phyloP scores from a whole-genome alignment of 2,329 filamentous ascomycete species.

The Neospermospora avenae region DNA sequence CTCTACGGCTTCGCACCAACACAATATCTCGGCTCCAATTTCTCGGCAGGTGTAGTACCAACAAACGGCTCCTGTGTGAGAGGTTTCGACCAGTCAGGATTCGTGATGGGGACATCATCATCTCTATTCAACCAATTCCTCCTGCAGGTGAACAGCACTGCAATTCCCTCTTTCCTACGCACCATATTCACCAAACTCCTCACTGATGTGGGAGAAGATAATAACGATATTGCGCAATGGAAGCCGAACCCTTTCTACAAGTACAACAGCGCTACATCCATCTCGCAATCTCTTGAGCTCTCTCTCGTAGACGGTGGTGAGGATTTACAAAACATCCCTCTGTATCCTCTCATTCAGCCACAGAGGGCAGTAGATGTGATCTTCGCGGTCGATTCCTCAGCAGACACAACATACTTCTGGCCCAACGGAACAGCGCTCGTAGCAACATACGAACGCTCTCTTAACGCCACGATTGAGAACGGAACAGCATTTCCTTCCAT shows the following conservation, averaged over 20 bases:
- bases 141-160: constrained; percentile 55
- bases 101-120: constrained; percentile 80
- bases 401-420: constrained; percentile 67
- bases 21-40: constrained; percentile 70
- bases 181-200: constrained; percentile 54
- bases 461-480: constrained; percentile 56
- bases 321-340: constrained; percentile 74
- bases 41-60: constrained; percentile 58
- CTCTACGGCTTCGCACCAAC: constrained; percentile 69
- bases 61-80: constrained; percentile 60
- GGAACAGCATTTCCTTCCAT: constrained; percentile 69
- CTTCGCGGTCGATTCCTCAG: constrained; percentile 75
- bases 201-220: constrained; percentile 48
- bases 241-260: constrained; percentile 72
- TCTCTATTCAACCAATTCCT: constrained; percentile 81
- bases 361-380: constrained; percentile 72
- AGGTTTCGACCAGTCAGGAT: constrained; percentile 81
- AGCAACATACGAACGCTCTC: constrained; percentile 68
- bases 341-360: constrained; percentile 74
- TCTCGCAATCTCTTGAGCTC: constrained; percentile 51
- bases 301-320: constrained; percentile 77
- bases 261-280: constrained; percentile 60
- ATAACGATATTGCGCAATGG: constrained; percentile 73
- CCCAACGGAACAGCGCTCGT: constrained; percentile 75
- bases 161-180: constrained; percentile 46